Evolutionary conservation across 1,284 basidiomycete genomes (phyloP).

Genomic region (Erythrobasidium hasegawianum): DNA sequence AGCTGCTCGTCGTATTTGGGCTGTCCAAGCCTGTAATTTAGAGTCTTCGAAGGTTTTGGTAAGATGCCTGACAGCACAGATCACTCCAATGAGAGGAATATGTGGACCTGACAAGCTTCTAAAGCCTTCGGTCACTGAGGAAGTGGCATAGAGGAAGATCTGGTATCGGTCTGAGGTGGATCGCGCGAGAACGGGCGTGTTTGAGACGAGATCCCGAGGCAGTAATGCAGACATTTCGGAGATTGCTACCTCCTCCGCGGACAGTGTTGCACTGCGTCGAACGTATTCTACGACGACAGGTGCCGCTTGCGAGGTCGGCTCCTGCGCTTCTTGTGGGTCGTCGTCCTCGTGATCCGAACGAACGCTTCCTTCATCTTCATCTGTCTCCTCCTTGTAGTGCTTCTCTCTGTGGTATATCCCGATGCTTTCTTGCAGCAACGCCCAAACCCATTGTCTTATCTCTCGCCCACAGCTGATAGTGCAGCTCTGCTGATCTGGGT

Average conservation of each 20-base stretch:
- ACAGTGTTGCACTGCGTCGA: background rate
- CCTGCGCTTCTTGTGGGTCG: too few relatives aligned
- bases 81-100: background rate
- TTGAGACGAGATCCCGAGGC: background rate
- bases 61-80: slow-evolving; percentile 9
- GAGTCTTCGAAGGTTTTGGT: slow-evolving; percentile 1
- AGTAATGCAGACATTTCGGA: background rate
- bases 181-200: background rate
- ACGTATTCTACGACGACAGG: slow-evolving; percentile 11
- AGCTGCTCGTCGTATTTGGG: slow-evolving; percentile 1
- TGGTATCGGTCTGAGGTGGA: slow-evolving; percentile 19
- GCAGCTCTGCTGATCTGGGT: slow-evolving; percentile 15
- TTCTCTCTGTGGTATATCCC: background rate
- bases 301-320: background rate
- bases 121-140: slow-evolving; percentile 3
- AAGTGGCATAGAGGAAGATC: slow-evolving; percentile 21
- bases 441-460: slow-evolving; percentile 17
- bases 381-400: background rate
- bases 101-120: background rate
- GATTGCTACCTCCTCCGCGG: slow-evolving; percentile 1
- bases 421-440: slow-evolving; percentile 12
- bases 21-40: slow-evolving; percentile 9
- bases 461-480: slow-evolving; percentile 7
- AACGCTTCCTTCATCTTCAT: too few relatives aligned
- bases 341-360: too few relatives aligned